Base-by-base conservation (phyloP, 1,284 basidiomycete genomes). In the Gyrodon tennesseensis region DNA sequence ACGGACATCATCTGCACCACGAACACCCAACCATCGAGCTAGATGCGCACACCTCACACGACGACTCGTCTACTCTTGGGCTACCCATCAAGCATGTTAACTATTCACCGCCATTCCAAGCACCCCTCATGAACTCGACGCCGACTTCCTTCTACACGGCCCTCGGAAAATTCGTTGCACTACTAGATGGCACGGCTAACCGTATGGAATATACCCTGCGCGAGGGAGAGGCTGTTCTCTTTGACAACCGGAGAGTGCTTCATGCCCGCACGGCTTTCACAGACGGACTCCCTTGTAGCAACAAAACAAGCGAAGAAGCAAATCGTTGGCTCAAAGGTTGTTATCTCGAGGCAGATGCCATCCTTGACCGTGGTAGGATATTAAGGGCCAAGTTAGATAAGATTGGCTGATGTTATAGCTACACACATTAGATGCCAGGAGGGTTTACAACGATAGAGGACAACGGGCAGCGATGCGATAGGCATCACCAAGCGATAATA, bases 31-130 rank as follows among this genome's bases (percentile, higher is more conserved):
- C 93, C 4, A 89, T 98, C 73, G 85, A 94, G 70, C 81, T 93
- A 27, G 79, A 78, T 2, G 74, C 55, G 56, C 68, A 64, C 63
- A 64, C 62, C 31, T 64, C 65, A 27, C 60, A 64, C 37, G 49
- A 53, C 61, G 61, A 46, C 64, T 66, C 53, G 65, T 61, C 46
- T 25, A 65, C 59, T 19, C 57, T 54, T 2, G 72, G 60, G 61
- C 65, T 61, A 25, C 59, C 73, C 3, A 82, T 93, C 67, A 78
- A 79, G 51, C 85, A 88, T 65, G 84, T 98, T 74, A 97, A 96
- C 78, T 98, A 97, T 78, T 91, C 92, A 7, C 96, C 96, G 1
- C 96, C 96, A 0, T 99, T 98, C 84, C 95, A 98, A 79, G 93
- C 91, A 0, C 92, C 92, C 0, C 79, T 92, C 3, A 75, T 82